Evolutionary conservation across 2,329 filamentous ascomycete genomes (phyloP), one percentile per base, ranked within the genome.

Genomic region (Claviceps sp.): DNA sequence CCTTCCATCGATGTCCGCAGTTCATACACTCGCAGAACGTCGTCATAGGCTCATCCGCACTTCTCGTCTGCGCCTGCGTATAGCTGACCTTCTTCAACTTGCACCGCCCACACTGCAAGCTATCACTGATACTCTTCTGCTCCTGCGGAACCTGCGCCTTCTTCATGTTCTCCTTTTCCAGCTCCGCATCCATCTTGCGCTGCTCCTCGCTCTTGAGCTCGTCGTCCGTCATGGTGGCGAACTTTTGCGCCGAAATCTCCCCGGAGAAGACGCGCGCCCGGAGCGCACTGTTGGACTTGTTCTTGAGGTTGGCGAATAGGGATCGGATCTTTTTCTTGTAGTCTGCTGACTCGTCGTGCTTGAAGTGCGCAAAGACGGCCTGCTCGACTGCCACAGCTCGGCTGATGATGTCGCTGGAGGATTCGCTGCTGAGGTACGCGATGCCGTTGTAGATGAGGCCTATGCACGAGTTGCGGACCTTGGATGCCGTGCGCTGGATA

Each of bases 71-170:
- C 4, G 93, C 93, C 72, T 98, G 93, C 48, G 82, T 88, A 70
- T 98, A 98, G 69, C 85, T 89, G 64, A 97, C 93, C 75, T 88
- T 90, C 75, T 86, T 90, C 77, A 95, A 78, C 62, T 86, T 86
- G 71, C 93, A 98, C 69, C 89, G 90, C 63, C 88, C 81, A 72
- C 93, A 98, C 70, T 88, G 84, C 63, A 97, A 77, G 53, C 84
- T 87, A 65, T 86, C 85, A 65, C 84, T 89, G 71, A 96, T 88
- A 65, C 85, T 90, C 77, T 89, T 93, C 70, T 95, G 85, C 18
- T 82, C 86, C 75, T 90, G 86, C 53, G 91, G 87, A 11, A 95
- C 90, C 82, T 97, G 94, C 1, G 93, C 88, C 69, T 91, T 88
- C 73, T 89, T 89, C 86, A 97, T 90, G 70, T 98, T 98, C 70